These are phyloP conservation scores for Reticulascus tulasneorum DNA, from an alignment of 2,329 filamentous ascomycete species.

Conservation along the genomic window DNA sequence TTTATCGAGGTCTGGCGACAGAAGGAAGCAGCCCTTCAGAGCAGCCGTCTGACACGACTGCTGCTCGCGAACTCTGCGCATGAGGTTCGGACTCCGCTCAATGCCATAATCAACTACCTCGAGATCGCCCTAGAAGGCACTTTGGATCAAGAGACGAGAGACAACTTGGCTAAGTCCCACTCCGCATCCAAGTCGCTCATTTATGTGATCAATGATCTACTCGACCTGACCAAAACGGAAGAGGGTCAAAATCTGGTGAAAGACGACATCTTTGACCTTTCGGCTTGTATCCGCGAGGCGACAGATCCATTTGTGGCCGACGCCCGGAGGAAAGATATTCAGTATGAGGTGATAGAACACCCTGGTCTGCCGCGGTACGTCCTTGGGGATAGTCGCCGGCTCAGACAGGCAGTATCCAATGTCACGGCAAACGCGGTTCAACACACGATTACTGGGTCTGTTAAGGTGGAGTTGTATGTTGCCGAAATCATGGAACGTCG, in stretches of 20 bases:
- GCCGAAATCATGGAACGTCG: constrained; percentile 47
- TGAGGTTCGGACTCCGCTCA: constrained; percentile 84
- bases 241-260: constrained; percentile 76
- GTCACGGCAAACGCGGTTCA: constrained; percentile 82
- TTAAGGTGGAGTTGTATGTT: constrained; percentile 68
- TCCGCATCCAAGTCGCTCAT: constrained; percentile 90
- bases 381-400: constrained; percentile 71
- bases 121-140: constrained; percentile 83
- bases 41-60: constrained; percentile 72
- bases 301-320: constrained; percentile 71
- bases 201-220: constrained; percentile 88
- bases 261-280: constrained; percentile 74
- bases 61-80: constrained; percentile 86
- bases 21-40: constrained; percentile 80
- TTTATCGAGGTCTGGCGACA: constrained; percentile 94
- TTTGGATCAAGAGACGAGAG: constrained; percentile 76
- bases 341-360: constrained; percentile 64
- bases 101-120: constrained; percentile 92
- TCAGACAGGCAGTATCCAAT: constrained; percentile 82
- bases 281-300: constrained; percentile 69
- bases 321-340: constrained; percentile 69
- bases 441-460: constrained; percentile 63
- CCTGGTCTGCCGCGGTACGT: constrained; percentile 67
- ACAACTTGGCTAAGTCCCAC: constrained; percentile 79
- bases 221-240: constrained; percentile 85